phyloP scores from a whole-genome alignment of 78 protist species.

The Cavenderia fasciculata region DNA sequence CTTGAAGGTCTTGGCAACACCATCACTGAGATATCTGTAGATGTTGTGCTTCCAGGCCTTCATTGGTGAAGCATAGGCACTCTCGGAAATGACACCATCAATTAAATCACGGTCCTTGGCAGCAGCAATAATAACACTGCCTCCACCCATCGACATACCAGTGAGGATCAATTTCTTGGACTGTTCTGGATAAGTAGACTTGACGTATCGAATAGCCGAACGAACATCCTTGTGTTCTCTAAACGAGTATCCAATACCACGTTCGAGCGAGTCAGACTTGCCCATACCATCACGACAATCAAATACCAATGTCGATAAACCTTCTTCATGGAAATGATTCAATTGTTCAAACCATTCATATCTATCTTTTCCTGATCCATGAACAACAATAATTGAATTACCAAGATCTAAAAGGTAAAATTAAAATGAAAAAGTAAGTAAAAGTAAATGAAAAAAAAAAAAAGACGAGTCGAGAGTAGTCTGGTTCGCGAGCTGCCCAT shows the following conservation, averaged over 20 bases:
- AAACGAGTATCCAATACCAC: slow-evolving; percentile 32
- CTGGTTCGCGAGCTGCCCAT: too few species aligned
- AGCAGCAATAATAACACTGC: slow-evolving; percentile 46
- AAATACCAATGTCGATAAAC: slow-evolving; percentile 2
- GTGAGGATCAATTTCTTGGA: slow-evolving; percentile 31
- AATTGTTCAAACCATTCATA: slow-evolving; percentile 39
- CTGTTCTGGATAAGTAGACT: not conserved
- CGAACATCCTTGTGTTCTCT: slow-evolving; percentile 65
- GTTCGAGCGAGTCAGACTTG: not conserved
- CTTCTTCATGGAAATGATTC: not conserved
- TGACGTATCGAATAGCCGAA: slow-evolving; percentile 37
- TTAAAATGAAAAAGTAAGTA: not conserved
- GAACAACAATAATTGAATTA: slow-evolving; percentile 17
- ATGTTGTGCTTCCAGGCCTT: slow-evolving; percentile 43
- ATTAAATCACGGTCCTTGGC: slow-evolving; percentile 39
- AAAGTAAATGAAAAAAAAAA: not conserved
- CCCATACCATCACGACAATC: slow-evolving; percentile 56
- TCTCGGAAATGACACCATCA: slow-evolving; percentile 67
- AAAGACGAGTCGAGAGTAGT: too few species aligned
- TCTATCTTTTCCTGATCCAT: slow-evolving; percentile 58
- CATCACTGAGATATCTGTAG: slow-evolving; percentile 18
- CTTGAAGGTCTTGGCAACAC: slow-evolving; percentile 6
- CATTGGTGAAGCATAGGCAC: not conserved
- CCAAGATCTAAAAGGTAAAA: not conserved
- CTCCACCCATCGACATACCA: slow-evolving; percentile 69